Evolutionary conservation across 805 yeast genomes (phyloP), one percentile per base, ranked within the genome.

Genomic region (Pichia gijzeniarum): DNA sequence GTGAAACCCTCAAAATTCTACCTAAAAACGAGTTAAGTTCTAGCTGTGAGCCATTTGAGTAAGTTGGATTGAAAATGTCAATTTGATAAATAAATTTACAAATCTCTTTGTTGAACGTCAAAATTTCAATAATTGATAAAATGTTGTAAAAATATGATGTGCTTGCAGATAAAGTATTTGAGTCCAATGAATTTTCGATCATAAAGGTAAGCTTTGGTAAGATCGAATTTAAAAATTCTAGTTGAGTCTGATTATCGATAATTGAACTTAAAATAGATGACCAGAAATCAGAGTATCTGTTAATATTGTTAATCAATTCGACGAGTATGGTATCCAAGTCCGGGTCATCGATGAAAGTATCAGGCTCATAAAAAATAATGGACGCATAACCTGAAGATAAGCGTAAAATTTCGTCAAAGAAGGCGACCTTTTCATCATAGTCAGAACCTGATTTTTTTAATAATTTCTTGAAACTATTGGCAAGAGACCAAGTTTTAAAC

Each of bases 21-120:
- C 97, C 98, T 44, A 91, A 65, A 16, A 86, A 62, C 0, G 95
- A 77, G 20, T 70, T 68, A 14, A 67, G 65, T 56, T 85, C 95
- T 55, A 75, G 74, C 38, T 73, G 71, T 16, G 73, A 63, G 1
- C 83, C 77, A 45, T 42, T 42, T 10, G 73, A 64, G 41, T 69
- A 63, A 7, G 71, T 70, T 8, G 76, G 70, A 55, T 65, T 63
- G 58, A 83, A 82, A 1, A 72, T 72, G 40, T 78, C 76, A 35
- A 80, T 65, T 52, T 76, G 67, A 2, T 87, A 71, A 50, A 88
- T 73, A 1, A 71, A 58, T 0, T 77, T 65, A 1, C 93, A 85
- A 18, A 85, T 81, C 1, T 70, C 63, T 57, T 84, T 86, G 52
- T 76, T 73, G 18, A 71, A 65, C 3, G 82, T 72, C 50, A 85